A percentile compares a stretch with the other conserved stretches of the same genome.
phyloP scores from a whole-genome alignment of 2,329 filamentous ascomycete species.

The Plenodomus tracheiphilus region DNA sequence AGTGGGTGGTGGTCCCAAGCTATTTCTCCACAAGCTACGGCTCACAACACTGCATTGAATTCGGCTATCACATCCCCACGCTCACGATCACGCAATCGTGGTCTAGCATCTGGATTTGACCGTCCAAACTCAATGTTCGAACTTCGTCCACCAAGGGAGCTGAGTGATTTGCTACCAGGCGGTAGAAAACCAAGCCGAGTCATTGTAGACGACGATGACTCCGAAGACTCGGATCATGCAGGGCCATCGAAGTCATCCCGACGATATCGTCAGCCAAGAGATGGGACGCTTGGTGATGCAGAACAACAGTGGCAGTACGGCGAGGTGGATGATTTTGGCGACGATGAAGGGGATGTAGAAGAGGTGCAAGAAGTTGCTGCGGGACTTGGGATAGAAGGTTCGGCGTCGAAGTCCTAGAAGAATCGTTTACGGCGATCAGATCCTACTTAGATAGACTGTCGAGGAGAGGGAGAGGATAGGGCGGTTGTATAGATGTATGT shows the following conservation, averaged over 20 bases:
- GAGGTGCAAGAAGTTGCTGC: constrained; percentile 16
- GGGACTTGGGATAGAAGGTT: constrained; percentile 16
- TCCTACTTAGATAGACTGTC: too few relatives aligned
- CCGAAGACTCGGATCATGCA: constrained; percentile 8
- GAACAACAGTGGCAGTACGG: constrained; percentile 10
- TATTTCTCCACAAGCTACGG: constrained; percentile 24
- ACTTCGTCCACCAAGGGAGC: constrained; percentile 32
- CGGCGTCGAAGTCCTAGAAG: constrained; percentile 9
- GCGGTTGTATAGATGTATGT: too few relatives aligned
- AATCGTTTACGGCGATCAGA: too few relatives aligned
- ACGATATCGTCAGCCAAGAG: constrained; percentile 9
- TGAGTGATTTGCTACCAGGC: constrained; percentile 15
- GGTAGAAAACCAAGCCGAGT: constrained; percentile 42
- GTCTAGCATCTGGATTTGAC: constrained; percentile 22
- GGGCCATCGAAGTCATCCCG: not conserved
- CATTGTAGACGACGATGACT: constrained; percentile 31
- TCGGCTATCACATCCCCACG: not conserved
- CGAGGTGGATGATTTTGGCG: constrained; percentile 17
- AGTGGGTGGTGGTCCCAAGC: constrained; percentile 42
- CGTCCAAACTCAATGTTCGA: constrained; percentile 45
- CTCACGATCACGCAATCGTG: constrained; percentile 8
- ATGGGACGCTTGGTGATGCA: constrained; percentile 6
- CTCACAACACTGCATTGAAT: constrained; percentile 1
- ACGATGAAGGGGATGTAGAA: constrained; percentile 21
- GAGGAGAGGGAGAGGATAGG: too few relatives aligned